phyloP scores from a whole-genome alignment of 1,139 yeast species.

The Scheffersomyces segobiensis region DNA sequence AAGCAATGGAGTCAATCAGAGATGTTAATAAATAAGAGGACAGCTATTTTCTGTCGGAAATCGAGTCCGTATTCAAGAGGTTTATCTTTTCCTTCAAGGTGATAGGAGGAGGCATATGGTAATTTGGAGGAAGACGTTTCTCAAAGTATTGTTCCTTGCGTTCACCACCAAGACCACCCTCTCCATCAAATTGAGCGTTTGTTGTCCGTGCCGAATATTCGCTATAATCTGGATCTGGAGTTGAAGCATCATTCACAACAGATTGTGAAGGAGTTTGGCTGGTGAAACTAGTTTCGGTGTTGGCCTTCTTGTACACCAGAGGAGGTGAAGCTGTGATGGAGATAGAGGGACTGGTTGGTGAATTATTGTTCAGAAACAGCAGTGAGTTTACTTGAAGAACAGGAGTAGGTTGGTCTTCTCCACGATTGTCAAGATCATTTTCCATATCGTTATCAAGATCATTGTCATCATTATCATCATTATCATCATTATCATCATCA shows the following conservation, averaged over 20 bases:
- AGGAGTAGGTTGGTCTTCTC: not conserved
- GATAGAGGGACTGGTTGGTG: not conserved
- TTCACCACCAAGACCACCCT: conserved; percentile 14
- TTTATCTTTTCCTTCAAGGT: conserved; percentile 33
- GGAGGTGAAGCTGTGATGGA: not conserved
- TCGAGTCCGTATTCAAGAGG: conserved; percentile 20
- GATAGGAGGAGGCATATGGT: conserved; percentile 21
- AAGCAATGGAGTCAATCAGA: not conserved
- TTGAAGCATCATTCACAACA: not conserved
- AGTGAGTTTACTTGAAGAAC: not conserved
- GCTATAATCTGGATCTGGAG: conserved; percentile 13
- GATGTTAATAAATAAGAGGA: not conserved
- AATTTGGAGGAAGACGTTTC: conserved; percentile 8
- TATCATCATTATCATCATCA: not conserved
- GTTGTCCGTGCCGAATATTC: conserved; percentile 30
- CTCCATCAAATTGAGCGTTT: conserved; percentile 33
- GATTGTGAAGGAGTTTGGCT: conserved; percentile 1
- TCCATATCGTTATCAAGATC: not conserved
- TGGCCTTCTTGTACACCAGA: conserved; percentile 6
- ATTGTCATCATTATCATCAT: no score
- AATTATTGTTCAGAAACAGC: not conserved
- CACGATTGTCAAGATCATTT: not conserved
- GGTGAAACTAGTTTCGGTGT: conserved; percentile 5
- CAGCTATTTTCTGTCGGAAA: conserved; percentile 1
- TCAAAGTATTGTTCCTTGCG: conserved; percentile 6